Evolutionary conservation across 106 monocot genomes (phyloP), one percentile per base, ranked within the genome.

Genomic region (Acanthochlamys bracteata): DNA sequence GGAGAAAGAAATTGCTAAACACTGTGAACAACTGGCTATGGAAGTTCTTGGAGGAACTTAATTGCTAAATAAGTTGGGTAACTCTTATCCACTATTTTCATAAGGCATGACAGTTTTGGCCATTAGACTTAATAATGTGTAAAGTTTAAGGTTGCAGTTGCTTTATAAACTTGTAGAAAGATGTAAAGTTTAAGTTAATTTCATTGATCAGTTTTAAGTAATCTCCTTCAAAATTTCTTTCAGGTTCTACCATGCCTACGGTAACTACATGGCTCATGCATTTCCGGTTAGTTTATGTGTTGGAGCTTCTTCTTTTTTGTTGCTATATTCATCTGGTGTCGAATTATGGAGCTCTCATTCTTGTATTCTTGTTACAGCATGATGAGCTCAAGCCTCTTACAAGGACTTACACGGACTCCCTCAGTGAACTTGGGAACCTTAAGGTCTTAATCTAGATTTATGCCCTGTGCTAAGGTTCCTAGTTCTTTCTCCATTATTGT

Each of bases 231-330:
- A 7, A 54, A 60, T 19, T 19, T 19, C 19, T 82, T 78, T 68
- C 89, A 93, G 93, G 93, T 93, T 93, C 71, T 93, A 93, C 70
- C 93, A 93, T 79, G 93, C 93, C 15, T 93, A 93, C 73, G 83
- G 89, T 21, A 93, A 89, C 74, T 93, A 93, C 76, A 82, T 93
- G 86, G 57, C 70, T 53, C 70, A 89, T 89, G 93, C 93, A 64
- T 93, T 93, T 81, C 93, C 93, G 68, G 93, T 93, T 17, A 70
- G 80, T 80, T 68, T 19, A 26, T 66, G n/a, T 56, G 16, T 54
- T 16, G 6, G 16, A 10, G 6, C 7, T 16, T 7, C 53, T 54
- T 8, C 53, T 46, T 46, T 46, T 46, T 8, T 46, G 14, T 46
- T 46, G 45, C 14, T 8, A 10, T 10, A 8, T 46, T 46, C 45